phyloP scores from a whole-genome alignment of 305 asterid species.

The Fraxinus platypoda region DNA sequence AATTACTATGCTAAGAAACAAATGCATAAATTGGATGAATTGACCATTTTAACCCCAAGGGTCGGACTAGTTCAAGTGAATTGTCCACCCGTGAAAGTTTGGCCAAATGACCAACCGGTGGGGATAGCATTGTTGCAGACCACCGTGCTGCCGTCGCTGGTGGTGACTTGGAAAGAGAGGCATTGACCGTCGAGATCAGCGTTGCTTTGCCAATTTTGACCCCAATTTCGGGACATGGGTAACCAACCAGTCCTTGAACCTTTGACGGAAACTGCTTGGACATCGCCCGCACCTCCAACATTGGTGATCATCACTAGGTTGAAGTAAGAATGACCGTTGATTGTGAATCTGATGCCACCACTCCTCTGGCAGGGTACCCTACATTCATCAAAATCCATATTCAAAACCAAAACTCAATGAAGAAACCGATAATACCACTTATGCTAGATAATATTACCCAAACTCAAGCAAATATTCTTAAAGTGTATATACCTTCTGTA shows the following conservation, averaged over 20 bases:
- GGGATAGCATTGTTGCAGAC: constrained; percentile 37
- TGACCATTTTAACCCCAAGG: not conserved
- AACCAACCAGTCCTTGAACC: constrained; percentile 40
- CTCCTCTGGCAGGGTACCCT: constrained; percentile 46
- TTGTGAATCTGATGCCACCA: constrained; percentile 53
- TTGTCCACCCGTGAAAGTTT: constrained; percentile 43
- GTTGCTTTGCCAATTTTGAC: constrained; percentile 59
- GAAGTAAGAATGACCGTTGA: constrained; percentile 55
- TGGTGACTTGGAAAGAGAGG: constrained; percentile 48
- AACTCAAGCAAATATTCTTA: not conserved
- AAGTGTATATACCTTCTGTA: constrained; percentile 37
- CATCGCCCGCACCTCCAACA: constrained; percentile 56
- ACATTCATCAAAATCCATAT: not conserved
- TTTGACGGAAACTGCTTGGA: constrained; percentile 41
- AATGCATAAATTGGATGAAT: not conserved
- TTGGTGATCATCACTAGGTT: constrained; percentile 50
- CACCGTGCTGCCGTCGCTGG: constrained; percentile 43
- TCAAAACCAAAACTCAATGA: not conserved
- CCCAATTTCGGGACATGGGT: constrained; percentile 59
- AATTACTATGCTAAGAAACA: not conserved
- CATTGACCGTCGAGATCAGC: constrained; percentile 40
- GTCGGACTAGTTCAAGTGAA: constrained; percentile 22
- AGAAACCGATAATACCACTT: not conserved
- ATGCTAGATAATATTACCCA: too few relatives aligned
- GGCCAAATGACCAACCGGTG: constrained; percentile 46